Percentiles rank a stretch among this genome's conserved stretches.
Evolutionary conservation across 495 filamentous ascomycete genomes (phyloP).

Genomic region (Schizothecium vesticola): DNA sequence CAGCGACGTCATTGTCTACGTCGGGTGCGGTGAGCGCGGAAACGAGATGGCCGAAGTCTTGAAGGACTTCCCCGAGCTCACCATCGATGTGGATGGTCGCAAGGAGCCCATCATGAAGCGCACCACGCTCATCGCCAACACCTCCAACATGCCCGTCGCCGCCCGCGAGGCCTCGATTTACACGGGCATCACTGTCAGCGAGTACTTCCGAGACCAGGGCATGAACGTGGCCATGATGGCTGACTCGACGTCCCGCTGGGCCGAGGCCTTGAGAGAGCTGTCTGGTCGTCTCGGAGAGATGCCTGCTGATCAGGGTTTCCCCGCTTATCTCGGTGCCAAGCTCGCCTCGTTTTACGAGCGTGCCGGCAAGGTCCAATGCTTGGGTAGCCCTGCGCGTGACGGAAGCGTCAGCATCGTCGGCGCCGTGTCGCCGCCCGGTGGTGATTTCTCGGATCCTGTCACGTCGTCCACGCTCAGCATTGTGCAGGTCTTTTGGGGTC

Average conservation of each 20-base stretch:
- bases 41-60: slow-evolving; percentile 99
- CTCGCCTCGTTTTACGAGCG: slow-evolving; percentile 98
- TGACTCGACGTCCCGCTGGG: slow-evolving; percentile 97
- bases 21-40: slow-evolving; percentile 95
- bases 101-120: slow-evolving; percentile 99
- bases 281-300: slow-evolving; percentile 99
- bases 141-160: slow-evolving; percentile 99
- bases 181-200: slow-evolving; percentile 94
- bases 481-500: slow-evolving; percentile 99
- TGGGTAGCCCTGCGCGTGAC: slow-evolving; percentile 80
- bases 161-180: slow-evolving; percentile 99
- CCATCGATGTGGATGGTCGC: slow-evolving; percentile 83
- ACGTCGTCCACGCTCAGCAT: slow-evolving; percentile 92
- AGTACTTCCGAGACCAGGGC: slow-evolving; percentile 98
- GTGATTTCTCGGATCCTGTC: slow-evolving; percentile 99
- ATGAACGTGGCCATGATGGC: slow-evolving; percentile 99
- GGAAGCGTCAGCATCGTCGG: slow-evolving; percentile 97
- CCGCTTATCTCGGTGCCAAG: slow-evolving; percentile 94
- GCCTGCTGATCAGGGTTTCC: slow-evolving; percentile 99
- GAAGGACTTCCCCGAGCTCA: slow-evolving; percentile 98
- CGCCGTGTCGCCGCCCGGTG: slow-evolving; percentile 93
- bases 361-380: slow-evolving; percentile 76
- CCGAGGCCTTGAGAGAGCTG: slow-evolving; percentile 96
- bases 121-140: slow-evolving; percentile 96
- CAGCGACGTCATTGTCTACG: slow-evolving; percentile 97